Percentiles rank a stretch among this genome's conserved stretches.
Evolutionary conservation across 2,329 filamentous ascomycete species (phyloP).

Genomic region (Alternaria ethzedia): DNA sequence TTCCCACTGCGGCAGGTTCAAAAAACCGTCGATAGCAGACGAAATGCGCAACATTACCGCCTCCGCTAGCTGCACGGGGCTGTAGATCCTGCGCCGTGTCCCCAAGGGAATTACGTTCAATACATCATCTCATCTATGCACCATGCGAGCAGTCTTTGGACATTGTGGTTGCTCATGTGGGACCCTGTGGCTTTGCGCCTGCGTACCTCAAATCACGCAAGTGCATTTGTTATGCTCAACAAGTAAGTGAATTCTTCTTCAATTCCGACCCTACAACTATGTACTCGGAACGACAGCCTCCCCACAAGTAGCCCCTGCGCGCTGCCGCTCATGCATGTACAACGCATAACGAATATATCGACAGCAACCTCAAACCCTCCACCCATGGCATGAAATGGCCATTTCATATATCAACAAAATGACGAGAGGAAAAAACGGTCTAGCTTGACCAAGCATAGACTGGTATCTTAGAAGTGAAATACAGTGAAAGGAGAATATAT

Average conservation of each 20-base stretch:
- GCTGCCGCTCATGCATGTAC: slow-evolving; percentile 18
- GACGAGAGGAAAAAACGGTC: slow-evolving; percentile 42
- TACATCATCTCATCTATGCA: not conserved
- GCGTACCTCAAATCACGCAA: not conserved
- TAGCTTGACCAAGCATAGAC: slow-evolving; percentile 42
- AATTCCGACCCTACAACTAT: slow-evolving; percentile 38
- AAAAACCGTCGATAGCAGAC: slow-evolving; percentile 27
- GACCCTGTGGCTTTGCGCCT: not conserved
- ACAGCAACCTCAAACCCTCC: slow-evolving; percentile 24
- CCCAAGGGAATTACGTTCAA: not conserved
- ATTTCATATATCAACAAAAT: slow-evolving; percentile 24
- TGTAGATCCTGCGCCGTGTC: not conserved
- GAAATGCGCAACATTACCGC: slow-evolving; percentile 29
- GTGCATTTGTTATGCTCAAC: not conserved
- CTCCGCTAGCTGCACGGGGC: slow-evolving; percentile 6
- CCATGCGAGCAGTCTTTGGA: not conserved
- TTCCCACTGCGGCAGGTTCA: slow-evolving; percentile 28
- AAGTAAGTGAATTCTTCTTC: slow-evolving; percentile 32
- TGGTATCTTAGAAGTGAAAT: slow-evolving; percentile 53
- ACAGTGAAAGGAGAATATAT: slow-evolving; percentile 32
- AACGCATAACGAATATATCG: slow-evolving; percentile 32
- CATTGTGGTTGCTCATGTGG: not conserved
- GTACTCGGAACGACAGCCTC: slow-evolving; percentile 35
- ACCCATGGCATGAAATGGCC: slow-evolving; percentile 18
- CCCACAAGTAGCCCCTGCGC: slow-evolving; percentile 33